phyloP scores from a whole-genome alignment of 2,329 filamentous ascomycete species.

The Onygenales sp. region DNA sequence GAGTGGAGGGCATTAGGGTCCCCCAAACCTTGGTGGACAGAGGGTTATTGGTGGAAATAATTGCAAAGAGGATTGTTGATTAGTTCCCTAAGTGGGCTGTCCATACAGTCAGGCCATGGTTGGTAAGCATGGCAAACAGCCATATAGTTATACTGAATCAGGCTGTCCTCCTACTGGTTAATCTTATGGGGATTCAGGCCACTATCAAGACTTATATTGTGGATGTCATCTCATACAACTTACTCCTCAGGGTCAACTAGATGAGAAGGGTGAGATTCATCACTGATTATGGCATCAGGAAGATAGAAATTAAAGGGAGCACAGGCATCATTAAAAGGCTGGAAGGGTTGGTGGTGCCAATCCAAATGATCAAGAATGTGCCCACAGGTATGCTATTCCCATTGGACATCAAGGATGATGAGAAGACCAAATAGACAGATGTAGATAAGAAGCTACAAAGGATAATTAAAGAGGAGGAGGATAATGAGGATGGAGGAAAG shows the following conservation, averaged over 20 bases:
- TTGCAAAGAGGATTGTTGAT: not conserved
- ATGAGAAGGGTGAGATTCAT: not conserved
- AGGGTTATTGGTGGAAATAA: not conserved
- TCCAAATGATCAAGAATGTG: no score
- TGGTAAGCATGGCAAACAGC: no score
- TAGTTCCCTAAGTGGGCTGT: no score
- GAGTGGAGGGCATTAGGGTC: not conserved
- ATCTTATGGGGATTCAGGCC: no score
- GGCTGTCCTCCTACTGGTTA: no score
- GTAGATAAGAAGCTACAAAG: not conserved
- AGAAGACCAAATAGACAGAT: not conserved
- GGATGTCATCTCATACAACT: no score
- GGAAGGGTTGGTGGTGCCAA: not conserved
- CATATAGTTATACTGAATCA: no score
- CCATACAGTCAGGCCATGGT: no score
- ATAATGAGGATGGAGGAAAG: not conserved
- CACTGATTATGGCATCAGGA: not conserved
- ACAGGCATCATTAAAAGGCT: not conserved
- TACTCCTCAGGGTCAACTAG: no score
- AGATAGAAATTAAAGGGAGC: not conserved
- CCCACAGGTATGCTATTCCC: no score
- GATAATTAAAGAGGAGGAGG: not conserved
- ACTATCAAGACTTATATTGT: no score
- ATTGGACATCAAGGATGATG: no score
- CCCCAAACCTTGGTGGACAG: not conserved